Conservation (phyloP, 495 filamentous ascomycete genomes). For the Clavariopsis aquatica region DNA sequence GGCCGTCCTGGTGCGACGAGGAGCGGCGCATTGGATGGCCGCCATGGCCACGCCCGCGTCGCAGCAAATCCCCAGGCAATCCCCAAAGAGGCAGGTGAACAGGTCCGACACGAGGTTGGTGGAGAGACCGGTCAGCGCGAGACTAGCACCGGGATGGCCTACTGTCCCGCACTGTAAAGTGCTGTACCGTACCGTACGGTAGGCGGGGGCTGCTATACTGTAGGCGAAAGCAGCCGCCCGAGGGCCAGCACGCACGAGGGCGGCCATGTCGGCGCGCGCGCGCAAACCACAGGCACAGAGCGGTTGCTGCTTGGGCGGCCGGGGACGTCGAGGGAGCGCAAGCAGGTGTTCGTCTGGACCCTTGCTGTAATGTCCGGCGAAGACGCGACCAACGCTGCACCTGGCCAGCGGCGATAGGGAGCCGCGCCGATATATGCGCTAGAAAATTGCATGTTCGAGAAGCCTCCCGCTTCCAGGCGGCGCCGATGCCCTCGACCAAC, state of each 20-base stretch:
- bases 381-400: neutral
- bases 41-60: neutral
- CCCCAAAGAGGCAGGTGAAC: neutral
- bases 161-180: too few relatives aligned
- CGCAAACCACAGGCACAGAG: neutral
- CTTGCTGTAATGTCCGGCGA: neutral
- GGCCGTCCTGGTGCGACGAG: neutral
- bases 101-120: neutral
- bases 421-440: conserved; percentile 1
- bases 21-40: neutral
- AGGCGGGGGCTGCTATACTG: too few relatives aligned
- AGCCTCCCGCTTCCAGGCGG: conserved; percentile 5
- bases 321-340: neutral
- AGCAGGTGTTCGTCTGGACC: neutral
- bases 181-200: too few relatives aligned
- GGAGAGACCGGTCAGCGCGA: neutral
- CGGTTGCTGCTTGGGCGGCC: neutral
- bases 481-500: neutral
- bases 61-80: neutral
- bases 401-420: neutral
- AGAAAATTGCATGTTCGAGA: conserved; percentile 14
- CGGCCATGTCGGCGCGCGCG: neutral
- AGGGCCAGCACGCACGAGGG: too few relatives aligned
- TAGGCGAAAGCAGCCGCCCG: too few relatives aligned
- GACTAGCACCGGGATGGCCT: neutral